Conservation (phyloP, 148 eudicot genomes). For the Rhododendron griersonianum region DNA sequence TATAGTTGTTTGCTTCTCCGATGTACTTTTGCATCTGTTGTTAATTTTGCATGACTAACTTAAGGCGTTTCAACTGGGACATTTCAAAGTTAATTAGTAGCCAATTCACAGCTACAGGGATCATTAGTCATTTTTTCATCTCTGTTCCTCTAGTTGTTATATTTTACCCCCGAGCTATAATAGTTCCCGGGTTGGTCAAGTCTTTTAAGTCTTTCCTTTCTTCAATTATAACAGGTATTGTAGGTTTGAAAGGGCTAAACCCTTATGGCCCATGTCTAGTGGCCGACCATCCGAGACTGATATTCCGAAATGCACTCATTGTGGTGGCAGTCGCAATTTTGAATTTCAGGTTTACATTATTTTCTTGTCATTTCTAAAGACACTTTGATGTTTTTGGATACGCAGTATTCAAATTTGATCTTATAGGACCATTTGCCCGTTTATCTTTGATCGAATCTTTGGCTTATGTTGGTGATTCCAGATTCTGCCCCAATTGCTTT, state of each 20-base stretch:
- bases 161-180: neutral
- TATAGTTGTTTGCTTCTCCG: neutral
- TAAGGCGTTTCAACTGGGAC: neutral
- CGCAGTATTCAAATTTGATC: neutral
- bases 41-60: neutral
- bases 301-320: constrained; percentile 3
- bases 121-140: neutral
- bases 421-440: neutral
- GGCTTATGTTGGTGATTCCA: constrained; percentile 20
- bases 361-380: neutral
- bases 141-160: neutral
- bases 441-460: neutral
- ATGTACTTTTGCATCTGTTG: neutral
- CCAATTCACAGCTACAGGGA: neutral
- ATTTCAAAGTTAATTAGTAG: neutral
- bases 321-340: neutral
- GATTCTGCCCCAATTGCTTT: constrained; percentile 86
- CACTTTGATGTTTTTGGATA: neutral
- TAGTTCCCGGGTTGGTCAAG: neutral
- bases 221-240: constrained; percentile 41
- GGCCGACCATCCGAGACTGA: constrained; percentile 8
- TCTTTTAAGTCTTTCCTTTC: neutral
- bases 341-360: constrained; percentile 2
- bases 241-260: constrained; percentile 49
- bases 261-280: constrained; percentile 18